A percentile compares a stretch with the other conserved stretches of the same genome.
These are phyloP conservation scores for Coffea eugenioides DNA, from an alignment of 257 asterid species.

Conservation along the genomic window DNA sequence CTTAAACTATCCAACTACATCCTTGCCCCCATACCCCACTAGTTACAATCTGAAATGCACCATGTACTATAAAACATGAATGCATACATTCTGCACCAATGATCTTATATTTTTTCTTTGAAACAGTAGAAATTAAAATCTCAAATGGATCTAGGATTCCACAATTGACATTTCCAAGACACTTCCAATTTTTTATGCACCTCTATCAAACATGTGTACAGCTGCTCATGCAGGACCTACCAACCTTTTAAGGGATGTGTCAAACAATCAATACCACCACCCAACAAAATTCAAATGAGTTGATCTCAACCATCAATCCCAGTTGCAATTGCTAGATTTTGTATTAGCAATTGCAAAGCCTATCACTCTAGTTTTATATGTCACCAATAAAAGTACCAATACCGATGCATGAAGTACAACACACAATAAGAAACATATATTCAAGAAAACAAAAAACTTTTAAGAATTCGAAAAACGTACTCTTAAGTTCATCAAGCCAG, in stretches of 20 bases:
- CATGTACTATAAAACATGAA: background rate
- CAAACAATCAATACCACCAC: no score
- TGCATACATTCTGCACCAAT: background rate
- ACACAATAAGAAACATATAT: background rate
- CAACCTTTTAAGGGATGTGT: no score
- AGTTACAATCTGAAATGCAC: background rate
- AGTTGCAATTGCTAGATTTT: background rate
- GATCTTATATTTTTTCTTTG: no score
- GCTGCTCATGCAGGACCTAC: no score
- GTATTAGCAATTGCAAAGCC: background rate
- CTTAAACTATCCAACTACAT: background rate
- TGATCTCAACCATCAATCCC: no score
- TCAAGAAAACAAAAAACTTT: background rate
- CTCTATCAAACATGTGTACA: no score
- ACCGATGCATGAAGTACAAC: background rate
- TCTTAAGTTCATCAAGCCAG: constrained; percentile 73
- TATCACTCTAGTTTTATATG: no score
- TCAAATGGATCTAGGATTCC: background rate
- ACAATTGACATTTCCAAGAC: no score
- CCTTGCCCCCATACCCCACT: background rate
- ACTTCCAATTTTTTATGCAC: no score
- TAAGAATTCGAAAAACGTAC: constrained; percentile 26
- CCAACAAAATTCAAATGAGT: no score
- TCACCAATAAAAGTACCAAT: background rate
- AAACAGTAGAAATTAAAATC: background rate